Percentiles rank a stretch among this genome's conserved stretches.
Evolutionary conservation across 495 filamentous ascomycete species (phyloP).

Genomic region (Aspergillus steynii): DNA sequence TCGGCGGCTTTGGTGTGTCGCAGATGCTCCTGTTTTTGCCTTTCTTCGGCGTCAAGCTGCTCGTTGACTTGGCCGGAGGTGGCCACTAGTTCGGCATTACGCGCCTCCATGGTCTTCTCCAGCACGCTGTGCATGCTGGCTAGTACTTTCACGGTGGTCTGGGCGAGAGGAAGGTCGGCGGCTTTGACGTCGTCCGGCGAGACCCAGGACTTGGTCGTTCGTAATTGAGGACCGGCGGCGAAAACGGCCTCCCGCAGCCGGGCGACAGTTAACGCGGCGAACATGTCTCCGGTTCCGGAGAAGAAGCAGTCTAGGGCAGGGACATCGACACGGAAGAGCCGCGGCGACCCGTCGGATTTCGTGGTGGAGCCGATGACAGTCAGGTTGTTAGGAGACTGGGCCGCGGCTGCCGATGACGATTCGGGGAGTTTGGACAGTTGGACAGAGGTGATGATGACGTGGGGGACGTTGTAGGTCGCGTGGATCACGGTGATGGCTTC

Average conservation of each 20-base stretch:
- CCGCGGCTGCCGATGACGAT: conserved; percentile 34
- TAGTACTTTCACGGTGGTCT: conserved; percentile 82
- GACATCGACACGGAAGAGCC: conserved; percentile 80
- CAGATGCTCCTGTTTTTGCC: conserved; percentile 64
- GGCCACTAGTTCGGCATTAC: conserved; percentile 53
- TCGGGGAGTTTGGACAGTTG: conserved; percentile 44
- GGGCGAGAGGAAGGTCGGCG: conserved; percentile 75
- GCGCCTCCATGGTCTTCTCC: conserved; percentile 68
- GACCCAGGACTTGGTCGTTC: conserved; percentile 61
- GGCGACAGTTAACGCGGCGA: conserved; percentile 84
- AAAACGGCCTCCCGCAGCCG: conserved; percentile 81
- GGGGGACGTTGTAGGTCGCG: conserved; percentile 72
- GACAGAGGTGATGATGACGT: conserved; percentile 91
- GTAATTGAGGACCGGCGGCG: conserved; percentile 41
- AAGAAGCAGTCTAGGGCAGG: conserved; percentile 90
- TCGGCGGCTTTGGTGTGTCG: conserved; percentile 75
- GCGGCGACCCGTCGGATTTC: conserved; percentile 59
- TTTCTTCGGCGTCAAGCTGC: conserved; percentile 43
- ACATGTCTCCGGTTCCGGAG: conserved; percentile 97
- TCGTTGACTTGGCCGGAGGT: conserved; percentile 20
- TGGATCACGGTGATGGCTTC: conserved; percentile 78
- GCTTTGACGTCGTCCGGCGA: conserved; percentile 66
- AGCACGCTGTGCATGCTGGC: conserved; percentile 90
- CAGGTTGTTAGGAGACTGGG: conserved; percentile 51
- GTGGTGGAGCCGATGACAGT: conserved; percentile 78